Evolutionary conservation across 2,329 filamentous ascomycete species (phyloP), one percentile per base, ranked within the genome.

Genomic region (Dactylellina parvicollis): DNA sequence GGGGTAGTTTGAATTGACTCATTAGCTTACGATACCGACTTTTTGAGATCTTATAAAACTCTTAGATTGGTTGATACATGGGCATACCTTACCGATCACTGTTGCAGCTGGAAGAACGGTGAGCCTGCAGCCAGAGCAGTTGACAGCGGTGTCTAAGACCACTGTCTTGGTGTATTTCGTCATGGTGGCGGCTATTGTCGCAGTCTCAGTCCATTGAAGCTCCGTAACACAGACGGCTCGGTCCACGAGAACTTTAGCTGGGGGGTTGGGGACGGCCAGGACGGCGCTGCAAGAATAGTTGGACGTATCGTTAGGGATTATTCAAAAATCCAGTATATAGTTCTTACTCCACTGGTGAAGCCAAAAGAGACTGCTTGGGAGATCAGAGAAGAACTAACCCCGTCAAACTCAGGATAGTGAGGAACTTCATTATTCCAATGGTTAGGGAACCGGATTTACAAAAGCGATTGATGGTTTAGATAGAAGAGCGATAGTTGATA

Each of bases 351-450:
- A n/a, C n/a, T n/a, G n/a, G n/a, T n/a, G n/a, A n/a, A n/a, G n/a
- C n/a, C n/a, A n/a, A n/a, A n/a, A n/a, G n/a, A n/a, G n/a, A n/a
- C n/a, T n/a, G n/a, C n/a, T n/a, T n/a, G n/a, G n/a, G n/a, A n/a
- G n/a, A 46, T 10, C 5, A 46, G n/a, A 14, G 18, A 9, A 49
- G 22, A 18, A 16, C 36, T 56, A 28, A 56, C 52, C 52, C 36
- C 7, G 34, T 36, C 22, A 56, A 42, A 12, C 10, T 42, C 20
- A 56, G 42, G 20, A 42, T n/a, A 30, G 52, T 22, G 20, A 30
- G 22, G 14, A 38, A 38, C 22, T 56, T 40, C 52, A 56, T 56
- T 28, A 10, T 42, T 18, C 7, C n/a, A 42, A 42, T 42, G n/a
- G 44, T 3, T 2, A 49, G 28, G 5, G 24, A 49, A 30, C 9